Evolutionary conservation across 495 filamentous ascomycete species (phyloP), one percentile per base, ranked within the genome.

Genomic region (Aspergillus haitiensis): DNA sequence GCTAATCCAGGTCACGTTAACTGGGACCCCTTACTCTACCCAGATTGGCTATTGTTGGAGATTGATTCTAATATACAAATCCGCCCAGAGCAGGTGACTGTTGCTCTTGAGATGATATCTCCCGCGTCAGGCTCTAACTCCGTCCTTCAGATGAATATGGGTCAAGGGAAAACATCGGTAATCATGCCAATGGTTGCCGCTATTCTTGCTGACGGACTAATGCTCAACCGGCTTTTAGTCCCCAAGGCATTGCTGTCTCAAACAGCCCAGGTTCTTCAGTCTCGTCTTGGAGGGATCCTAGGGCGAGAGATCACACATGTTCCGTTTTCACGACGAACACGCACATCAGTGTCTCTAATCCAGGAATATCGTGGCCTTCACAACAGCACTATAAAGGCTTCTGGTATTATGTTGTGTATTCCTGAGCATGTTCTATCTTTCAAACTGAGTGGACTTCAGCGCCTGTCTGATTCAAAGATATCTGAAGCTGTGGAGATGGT

Each of bases 91-190:
- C 88, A 92, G 62, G 68, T 75, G 5, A 59, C 77, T 7, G 84
- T 90, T 37, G 84, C 86, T 0, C 42, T 48, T 4, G 69, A 75
- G 42, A 91, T 89, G 84, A 81, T 77, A 10, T 48, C 51, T 1
- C 86, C 87, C 0, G 59, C 64, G 0, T 69, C 64, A 0, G 68
- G 60, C 1, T 35, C 58, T 0, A 90, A 86, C 64, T 67, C 76
- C 0, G 82, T 86, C 7, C 75, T 90, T 67, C 88, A 91, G 63
- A 73, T 92, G 52, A 89, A 88, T 61, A 90, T 91, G 87, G 88
- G 88, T 0, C 80, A 88, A 67, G 88, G 88, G 0, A 90, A 90
- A 64, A 85, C 85, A 0, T 86, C 85, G 0, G 81, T 88, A 4
- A 88, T 92, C 53, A 78, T 89, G 2, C 87, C 88, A 1, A 81